Base-by-base conservation (phyloP, 495 filamentous ascomycete genomes). In the Gamarada debralockiae region DNA sequence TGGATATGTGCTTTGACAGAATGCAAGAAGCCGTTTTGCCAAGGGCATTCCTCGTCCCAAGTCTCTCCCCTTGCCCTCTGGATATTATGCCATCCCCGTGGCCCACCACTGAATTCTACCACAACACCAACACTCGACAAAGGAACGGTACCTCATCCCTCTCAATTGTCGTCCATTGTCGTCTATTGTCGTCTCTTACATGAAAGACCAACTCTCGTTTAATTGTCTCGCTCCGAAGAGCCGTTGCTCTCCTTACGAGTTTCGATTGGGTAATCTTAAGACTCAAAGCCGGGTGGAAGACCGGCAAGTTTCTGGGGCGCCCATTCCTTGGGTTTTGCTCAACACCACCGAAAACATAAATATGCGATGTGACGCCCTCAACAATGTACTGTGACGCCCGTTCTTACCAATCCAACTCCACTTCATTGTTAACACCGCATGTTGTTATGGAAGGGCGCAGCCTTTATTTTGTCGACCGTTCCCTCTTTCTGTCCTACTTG, bases 321-420 rank as follows among this genome's bases (percentile, higher is more conserved):
- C 37, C 12, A 14, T 48, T 36, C 27, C 6, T 7, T 1, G 20
- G 12, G 13, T 33, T 29, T 29, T 29, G 27, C 27, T 29, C 25
- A 48, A 40, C n/a, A 40, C n/a, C 25, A 24, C 13, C 15, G 15
- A 15, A 48, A 31, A 45, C 3, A 48, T 15, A 48, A 20, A 52
- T 57, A 52, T 57, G 54, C 44, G 48, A 27, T 41, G 54, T 57
- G 54, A 57, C 54, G 54, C 54, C 54, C 54, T 46, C 48, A 29
- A 17, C 22, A 37, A 47, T 52, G 54, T 36, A 14, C 39, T 25
- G 38, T 56, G 53, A 55, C 52, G 53, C 53, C 53, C 53, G 47
- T 45, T 40, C 29, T 50, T 46, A 44, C 46, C 25, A 50, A 50
- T 50, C 31, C 18, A 12, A 22, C 22, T 12, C 45, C 17, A 42